These are phyloP conservation scores for Penicillium sp. DNA, from an alignment of 2,329 filamentous ascomycete genomes.

Conservation along the genomic window DNA sequence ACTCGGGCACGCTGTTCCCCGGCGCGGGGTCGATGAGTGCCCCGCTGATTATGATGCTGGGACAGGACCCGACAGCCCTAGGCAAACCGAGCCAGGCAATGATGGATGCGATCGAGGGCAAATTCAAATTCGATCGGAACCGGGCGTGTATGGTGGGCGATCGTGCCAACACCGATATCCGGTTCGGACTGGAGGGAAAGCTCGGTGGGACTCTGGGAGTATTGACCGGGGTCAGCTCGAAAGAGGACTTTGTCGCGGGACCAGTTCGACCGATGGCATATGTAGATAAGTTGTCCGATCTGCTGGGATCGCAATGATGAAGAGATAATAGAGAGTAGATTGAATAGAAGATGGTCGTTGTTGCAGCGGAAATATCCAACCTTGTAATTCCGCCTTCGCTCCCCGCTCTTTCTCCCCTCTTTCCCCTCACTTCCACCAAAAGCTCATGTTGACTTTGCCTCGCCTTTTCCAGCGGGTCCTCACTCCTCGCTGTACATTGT, in stretches of 20 bases:
- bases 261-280: constrained; percentile 73
- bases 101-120: constrained; percentile 98
- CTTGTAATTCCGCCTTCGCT: too few species aligned
- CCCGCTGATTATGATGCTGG: constrained; percentile 67
- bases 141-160: constrained; percentile 95
- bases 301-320: constrained; percentile 41
- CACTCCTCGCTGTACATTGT: too few species aligned
- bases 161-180: constrained; percentile 88
- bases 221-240: constrained; percentile 75
- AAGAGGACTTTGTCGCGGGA: constrained; percentile 75
- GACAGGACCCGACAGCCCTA: constrained; percentile 65
- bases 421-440: background rate
- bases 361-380: too few species aligned
- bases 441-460: too few species aligned
- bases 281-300: constrained; percentile 75
- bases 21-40: constrained; percentile 80
- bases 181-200: constrained; percentile 85
- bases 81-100: constrained; percentile 97
- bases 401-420: background rate
- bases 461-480: background rate
- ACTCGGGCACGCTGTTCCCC: constrained; percentile 75
- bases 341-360: too few species aligned
- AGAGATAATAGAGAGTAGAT: too few species aligned
- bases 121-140: constrained; percentile 78
- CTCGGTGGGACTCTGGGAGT: constrained; percentile 88